Base-by-base conservation (phyloP, 1,139 yeast species). In the Yamadazyma atmosphaerica region DNA sequence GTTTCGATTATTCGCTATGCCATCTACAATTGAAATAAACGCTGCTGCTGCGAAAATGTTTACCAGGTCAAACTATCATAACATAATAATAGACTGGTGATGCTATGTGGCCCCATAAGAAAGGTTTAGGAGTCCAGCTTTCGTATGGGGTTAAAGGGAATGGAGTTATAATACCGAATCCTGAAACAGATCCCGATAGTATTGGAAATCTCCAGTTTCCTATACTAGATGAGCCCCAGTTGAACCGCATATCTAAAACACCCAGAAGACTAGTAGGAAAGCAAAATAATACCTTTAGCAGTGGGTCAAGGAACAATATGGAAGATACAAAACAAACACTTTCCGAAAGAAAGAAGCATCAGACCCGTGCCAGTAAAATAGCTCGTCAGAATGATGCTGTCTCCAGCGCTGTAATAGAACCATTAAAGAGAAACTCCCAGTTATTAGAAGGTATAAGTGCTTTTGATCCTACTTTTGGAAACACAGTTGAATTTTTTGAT, bases 91-190 rank as follows among this genome's bases (percentile, higher is more conserved):
- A 10, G 9, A 19, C 7, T 12, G n/a, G 26, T 23, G 26, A 23
- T 23, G 26, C 11, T n/a, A 68, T 70, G 74, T 69, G 74, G 71
- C 75, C 76, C 26, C 59, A 61, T 21, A 69, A 62, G 41, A 45
- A 54, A 29, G 74, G 74, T 1, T 55, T 67, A 21, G 77, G 77
- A 1, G 60, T 55, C 4, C 72, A 65, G 52, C 57, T 71, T 37
- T 50, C 67, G 13, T 65, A 64, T 42, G 77, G 77, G 3, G 54
- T 65, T 1, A 44, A 54, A 19, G 70, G 77, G 3, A 52, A 63
- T 45, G 61, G 57, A 11, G 41, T 48, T 8, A 32, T 62, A 2
- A 16, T 39, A 14, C 41, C 44, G 19, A 35, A 35, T 19, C 36
- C 17, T 4, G 36, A 24, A 9, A 24, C 25, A 2, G 16, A 23